Evolutionary conservation across 192 early-diverging fungal genomes (phyloP), one percentile per base, ranked within the genome.

Genomic region (Gorgonomyces haynaldii): DNA sequence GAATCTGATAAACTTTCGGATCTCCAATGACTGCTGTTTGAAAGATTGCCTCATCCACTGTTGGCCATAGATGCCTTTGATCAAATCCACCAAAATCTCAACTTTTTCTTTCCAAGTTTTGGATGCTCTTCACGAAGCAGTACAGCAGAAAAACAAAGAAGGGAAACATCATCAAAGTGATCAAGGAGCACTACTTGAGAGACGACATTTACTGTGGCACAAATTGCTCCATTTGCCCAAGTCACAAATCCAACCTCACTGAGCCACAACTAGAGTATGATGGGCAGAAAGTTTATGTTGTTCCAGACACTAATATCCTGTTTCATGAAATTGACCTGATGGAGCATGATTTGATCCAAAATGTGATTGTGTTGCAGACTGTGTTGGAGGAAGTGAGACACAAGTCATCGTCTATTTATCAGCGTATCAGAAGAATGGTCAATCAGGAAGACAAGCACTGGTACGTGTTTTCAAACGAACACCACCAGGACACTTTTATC

Each of bases 271-370:
- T n/a, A n/a, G n/a, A n/a, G n/a, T 62, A 57, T 49, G 17, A 16
- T 8, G 21, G 46, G 3, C 12, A 50, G 16, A 23, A 16, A 20
- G 2, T 68, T 82, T 90, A 80, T 44, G 53, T 98, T 29, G 65
- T 98, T 19, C 89, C 91, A 6, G 96, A 98, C 61, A 98, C 96
- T 46, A 98, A 98, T 64, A 84, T 92, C 5, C 81, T 88, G 54
- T 67, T 54, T 22, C 65, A 64, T 15, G 56, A 90, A 82, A 88
- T 98, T 54, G 95, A 98, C 63, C 69, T 96, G 15, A 79, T 98
- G 54, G 91, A 93, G 61, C 87, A 94, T 44, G 58, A 74, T 23
- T 78, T 81, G 35, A 82, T 96, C 58, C 77, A 79, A 37, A 74
- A 98, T 55, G 88, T 98, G 13, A 78, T 98, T 49, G 76, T 98